phyloP scores from a whole-genome alignment of 106 monocot species.

The Xerophyta viscosa region DNA sequence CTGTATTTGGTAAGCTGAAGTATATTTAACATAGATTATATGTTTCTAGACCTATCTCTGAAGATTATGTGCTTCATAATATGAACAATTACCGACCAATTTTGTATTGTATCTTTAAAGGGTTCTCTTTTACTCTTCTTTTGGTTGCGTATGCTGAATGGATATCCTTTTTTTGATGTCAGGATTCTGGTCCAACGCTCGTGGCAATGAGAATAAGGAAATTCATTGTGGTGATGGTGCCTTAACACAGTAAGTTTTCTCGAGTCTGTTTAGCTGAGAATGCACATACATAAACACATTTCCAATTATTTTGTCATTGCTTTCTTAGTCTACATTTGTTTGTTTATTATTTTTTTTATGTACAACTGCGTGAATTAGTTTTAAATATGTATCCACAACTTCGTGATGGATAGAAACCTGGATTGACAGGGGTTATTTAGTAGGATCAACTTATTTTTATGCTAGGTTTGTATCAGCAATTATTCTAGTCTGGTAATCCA shows the following conservation, averaged over 20 bases:
- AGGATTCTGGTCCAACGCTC: constrained; percentile 7
- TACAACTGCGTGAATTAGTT: neutral
- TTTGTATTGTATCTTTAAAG: neutral
- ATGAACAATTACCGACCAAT: neutral
- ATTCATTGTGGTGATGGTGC: neutral
- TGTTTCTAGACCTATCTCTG: no score
- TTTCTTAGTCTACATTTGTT: neutral
- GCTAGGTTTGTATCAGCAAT: no score
- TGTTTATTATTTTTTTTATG: neutral
- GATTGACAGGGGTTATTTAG: no score
- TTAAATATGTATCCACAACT: no score
- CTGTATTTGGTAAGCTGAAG: no score
- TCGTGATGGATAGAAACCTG: no score
- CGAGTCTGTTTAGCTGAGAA: no score
- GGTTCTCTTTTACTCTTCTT: neutral
- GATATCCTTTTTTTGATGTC: neutral
- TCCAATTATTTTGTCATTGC: neutral
- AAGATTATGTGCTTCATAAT: no score
- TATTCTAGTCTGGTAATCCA: no score
- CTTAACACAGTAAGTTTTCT: constrained; percentile 23
- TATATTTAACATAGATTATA: no score
- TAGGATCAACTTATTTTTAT: no score
- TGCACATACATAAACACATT: neutral
- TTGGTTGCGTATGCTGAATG: neutral
- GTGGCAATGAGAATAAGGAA: neutral